Percentiles rank a stretch among this genome's conserved stretches.
Conservation (phyloP, 352 stramenopile genomes). For the Phytophthora colocasiae region DNA sequence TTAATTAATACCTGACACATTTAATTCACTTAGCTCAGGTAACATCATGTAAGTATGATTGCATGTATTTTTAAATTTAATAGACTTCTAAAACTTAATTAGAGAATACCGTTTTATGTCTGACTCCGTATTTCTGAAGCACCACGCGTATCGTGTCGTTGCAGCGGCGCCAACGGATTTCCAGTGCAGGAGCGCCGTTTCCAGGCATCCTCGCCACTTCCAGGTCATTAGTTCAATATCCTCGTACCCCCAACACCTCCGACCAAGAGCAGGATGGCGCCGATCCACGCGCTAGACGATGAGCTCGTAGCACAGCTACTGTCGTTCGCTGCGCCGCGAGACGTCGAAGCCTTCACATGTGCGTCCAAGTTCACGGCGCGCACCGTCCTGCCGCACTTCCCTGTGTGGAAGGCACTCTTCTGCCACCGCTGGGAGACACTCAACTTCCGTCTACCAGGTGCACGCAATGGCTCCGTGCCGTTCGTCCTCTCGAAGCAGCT, state of each 20-base stretch:
- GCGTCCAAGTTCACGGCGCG: slow-evolving; percentile 39
- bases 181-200: slow-evolving; percentile 3
- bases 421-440: slow-evolving; percentile 41
- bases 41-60: no score
- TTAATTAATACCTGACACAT: no score
- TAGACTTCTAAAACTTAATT: no score
- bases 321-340: slow-evolving; percentile 33
- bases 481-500: slow-evolving; percentile 27
- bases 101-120: no score
- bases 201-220: slow-evolving; percentile 1
- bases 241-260: slow-evolving; percentile 11
- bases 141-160: slow-evolving; percentile 18
- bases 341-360: slow-evolving; percentile 44
- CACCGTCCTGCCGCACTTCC: slow-evolving; percentile 39
- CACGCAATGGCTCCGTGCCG: slow-evolving; percentile 10
- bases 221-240: slow-evolving; percentile 14
- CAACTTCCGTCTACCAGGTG: slow-evolving; percentile 39
- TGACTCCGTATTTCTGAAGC: slow-evolving; percentile 27
- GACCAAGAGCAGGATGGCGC: slow-evolving; percentile 26
- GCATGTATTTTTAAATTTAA: no score
- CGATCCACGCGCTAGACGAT: slow-evolving; percentile 40
- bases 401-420: slow-evolving; percentile 44
- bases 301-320: slow-evolving; percentile 41
- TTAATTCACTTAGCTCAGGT: no score
- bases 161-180: slow-evolving; percentile 16